Evolutionary conservation across 805 yeast species (phyloP), one percentile per base, ranked within the genome.

Genomic region (Nakazawaea peltata): DNA sequence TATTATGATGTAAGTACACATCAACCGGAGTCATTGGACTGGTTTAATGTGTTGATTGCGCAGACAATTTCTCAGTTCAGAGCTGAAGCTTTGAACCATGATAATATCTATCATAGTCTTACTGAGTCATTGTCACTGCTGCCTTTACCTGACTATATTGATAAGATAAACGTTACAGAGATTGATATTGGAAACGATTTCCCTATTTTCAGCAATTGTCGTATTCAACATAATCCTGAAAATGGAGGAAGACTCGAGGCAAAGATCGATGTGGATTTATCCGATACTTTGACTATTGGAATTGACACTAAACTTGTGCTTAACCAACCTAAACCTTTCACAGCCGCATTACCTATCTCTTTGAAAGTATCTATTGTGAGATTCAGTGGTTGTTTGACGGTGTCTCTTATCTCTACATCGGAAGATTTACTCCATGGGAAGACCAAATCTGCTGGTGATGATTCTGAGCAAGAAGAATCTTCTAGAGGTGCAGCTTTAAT

Each of bases 21-120:
- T 54, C 67, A 77, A 13, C 73, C 97, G 0, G 98, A 92, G 60
- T 81, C 96, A 0, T 61, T 92, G 41, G 98, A 92, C 54, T 92
- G 98, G 98, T 86, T 92, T 56, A 92, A 90, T 44, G 97, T 92
- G 1, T 64, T 92, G 25, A 71, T 92, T 14, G 98, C 97, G 0
- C 97, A 92, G 54, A 78, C 87, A 6, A 77, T 92, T 18, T 74
- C 84, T 22, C 95, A 88, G 44, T 69, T 87, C 42, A 71, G 98
- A 39, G 71, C 78, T n/a, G 97, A 92, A 52, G 97, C 97, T 0
- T 59, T 85, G 38, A 66, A 72, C 28, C 77, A 87, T 32, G 92
- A 92, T 53, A 87, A 86, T 52, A 81, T 92, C 18, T 77, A 88
- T 41, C 80, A 82, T 44, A 77, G 87, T 1, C 62, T 92, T 33